phyloP scores from a whole-genome alignment of 2,329 filamentous ascomycete genomes.

The Fusarium cicatricum region DNA sequence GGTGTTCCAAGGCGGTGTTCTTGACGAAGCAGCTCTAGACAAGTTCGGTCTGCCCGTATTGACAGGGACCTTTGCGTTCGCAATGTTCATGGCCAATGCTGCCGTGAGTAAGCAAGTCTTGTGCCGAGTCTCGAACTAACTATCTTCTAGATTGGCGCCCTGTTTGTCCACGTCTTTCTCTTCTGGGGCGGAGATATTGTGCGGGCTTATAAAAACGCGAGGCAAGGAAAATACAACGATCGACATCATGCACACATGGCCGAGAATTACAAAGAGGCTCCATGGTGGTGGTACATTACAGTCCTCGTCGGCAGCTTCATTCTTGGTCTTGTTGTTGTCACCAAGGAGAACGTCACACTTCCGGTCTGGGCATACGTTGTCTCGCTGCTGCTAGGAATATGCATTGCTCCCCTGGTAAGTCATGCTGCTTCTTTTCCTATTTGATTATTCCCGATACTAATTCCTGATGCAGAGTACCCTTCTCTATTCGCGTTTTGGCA shows the following conservation, averaged over 20 bases:
- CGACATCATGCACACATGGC: conserved; percentile 62
- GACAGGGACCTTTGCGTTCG: conserved; percentile 59
- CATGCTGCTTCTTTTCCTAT: background rate
- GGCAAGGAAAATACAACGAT: conserved; percentile 54
- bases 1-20: conserved; percentile 52
- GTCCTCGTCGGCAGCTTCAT: conserved; percentile 55
- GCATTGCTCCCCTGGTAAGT: conserved; percentile 61
- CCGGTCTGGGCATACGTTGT: conserved; percentile 58
- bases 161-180: conserved; percentile 59
- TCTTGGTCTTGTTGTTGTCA: conserved; percentile 55
- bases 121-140: background rate
- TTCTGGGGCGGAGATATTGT: conserved; percentile 65
- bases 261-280: conserved; percentile 60
- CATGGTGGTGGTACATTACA: conserved; percentile 57
- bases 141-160: conserved; percentile 59
- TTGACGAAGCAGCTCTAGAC: conserved; percentile 52
- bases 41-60: conserved; percentile 57
- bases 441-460: background rate
- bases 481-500: conserved; percentile 61
- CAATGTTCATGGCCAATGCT: conserved; percentile 65
- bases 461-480: conserved; percentile 54
- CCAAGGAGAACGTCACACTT: conserved; percentile 56
- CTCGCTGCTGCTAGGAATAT: conserved; percentile 51
- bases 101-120: conserved; percentile 51
- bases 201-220: conserved; percentile 56